Percentiles rank a stretch among this genome's conserved stretches.
Evolutionary conservation across 768 basidiomycete genomes (phyloP).

Genomic region (Botryobasidium botryosum): DNA sequence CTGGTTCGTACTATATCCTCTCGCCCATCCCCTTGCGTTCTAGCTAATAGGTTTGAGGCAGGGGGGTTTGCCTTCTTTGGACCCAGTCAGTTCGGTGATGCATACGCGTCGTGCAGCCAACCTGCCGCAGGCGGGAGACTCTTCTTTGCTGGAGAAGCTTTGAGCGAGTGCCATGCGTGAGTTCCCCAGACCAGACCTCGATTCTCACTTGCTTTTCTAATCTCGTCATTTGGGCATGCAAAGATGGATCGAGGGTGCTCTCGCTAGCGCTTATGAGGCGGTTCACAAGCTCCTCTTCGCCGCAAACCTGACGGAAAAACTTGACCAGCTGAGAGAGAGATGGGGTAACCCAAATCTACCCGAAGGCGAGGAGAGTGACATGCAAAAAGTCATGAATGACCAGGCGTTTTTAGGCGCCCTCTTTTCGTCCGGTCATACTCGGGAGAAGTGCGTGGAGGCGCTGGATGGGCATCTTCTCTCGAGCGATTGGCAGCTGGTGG

Average conservation of each 20-base stretch:
- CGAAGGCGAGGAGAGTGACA: too few relatives aligned
- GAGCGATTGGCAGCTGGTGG: too few relatives aligned
- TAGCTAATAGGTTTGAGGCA: conserved; percentile 5
- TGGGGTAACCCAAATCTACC: too few relatives aligned
- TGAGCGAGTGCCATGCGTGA: conserved; percentile 24
- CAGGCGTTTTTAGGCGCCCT: too few relatives aligned
- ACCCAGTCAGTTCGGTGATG: conserved; percentile 23
- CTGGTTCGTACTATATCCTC: conserved; percentile 18
- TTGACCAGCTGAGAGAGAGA: too few relatives aligned
- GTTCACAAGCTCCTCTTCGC: conserved; percentile 18
- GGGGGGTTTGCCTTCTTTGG: conserved; percentile 28
- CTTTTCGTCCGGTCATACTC: too few relatives aligned
- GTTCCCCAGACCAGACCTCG: background rate
- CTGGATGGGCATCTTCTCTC: too few relatives aligned
- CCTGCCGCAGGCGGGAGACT: conserved; percentile 21
- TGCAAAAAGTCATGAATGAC: too few relatives aligned
- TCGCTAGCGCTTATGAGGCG: conserved; percentile 24
- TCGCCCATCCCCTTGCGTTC: background rate
- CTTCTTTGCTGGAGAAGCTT: conserved; percentile 24
- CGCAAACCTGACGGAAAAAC: too few relatives aligned
- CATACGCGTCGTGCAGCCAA: conserved; percentile 20
- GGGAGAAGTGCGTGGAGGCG: too few relatives aligned
- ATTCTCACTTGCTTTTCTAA: background rate
- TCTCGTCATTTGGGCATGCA: background rate
- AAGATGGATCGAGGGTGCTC: conserved; percentile 24